Percentiles rank a stretch among this genome's conserved stretches.
Evolutionary conservation across 495 filamentous ascomycete genomes (phyloP).

Genomic region (Cairneyella variabilis): DNA sequence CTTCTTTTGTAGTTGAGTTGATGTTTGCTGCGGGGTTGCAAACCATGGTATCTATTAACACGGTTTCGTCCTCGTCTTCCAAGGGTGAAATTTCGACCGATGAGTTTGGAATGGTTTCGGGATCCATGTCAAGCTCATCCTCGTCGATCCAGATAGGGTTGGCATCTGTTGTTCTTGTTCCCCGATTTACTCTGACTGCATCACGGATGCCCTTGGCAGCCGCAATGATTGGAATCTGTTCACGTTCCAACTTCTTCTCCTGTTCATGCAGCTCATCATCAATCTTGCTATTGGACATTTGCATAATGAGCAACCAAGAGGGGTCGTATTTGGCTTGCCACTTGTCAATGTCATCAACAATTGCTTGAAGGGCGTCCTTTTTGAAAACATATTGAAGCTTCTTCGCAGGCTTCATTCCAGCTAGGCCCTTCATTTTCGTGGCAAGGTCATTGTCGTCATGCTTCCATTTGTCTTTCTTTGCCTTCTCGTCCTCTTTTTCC

Average conservation of each 20-base stretch:
- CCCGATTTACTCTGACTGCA: conserved; percentile 1
- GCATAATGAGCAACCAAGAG: conserved; percentile 38
- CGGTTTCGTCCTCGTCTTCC: conserved; percentile 1
- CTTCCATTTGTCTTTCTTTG: conserved; percentile 3
- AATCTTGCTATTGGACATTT: conserved; percentile 27
- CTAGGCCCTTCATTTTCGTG: neutral
- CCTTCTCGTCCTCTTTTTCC: neutral
- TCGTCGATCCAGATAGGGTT: conserved; percentile 5
- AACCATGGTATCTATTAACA: conserved; percentile 26
- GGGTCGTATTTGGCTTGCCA: conserved; percentile 37
- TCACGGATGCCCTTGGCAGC: conserved; percentile 14
- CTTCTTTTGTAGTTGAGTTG: conserved; percentile 23
- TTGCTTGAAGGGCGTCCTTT: neutral
- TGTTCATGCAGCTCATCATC: conserved; percentile 25
- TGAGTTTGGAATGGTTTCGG: conserved; percentile 16
- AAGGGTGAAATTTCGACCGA: conserved; percentile 16
- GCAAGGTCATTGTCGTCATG: neutral
- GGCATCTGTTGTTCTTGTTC: neutral
- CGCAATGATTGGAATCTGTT: conserved; percentile 7
- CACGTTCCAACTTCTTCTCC: neutral
- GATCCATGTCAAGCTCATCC: conserved; percentile 13
- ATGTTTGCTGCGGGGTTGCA: conserved; percentile 16
- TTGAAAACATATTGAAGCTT: conserved; percentile 2
- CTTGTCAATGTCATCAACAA: conserved; percentile 31
- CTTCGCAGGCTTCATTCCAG: neutral